Evolutionary conservation across 345 rosid species (phyloP), one percentile per base, ranked within the genome.

Genomic region (Populus simonii): DNA sequence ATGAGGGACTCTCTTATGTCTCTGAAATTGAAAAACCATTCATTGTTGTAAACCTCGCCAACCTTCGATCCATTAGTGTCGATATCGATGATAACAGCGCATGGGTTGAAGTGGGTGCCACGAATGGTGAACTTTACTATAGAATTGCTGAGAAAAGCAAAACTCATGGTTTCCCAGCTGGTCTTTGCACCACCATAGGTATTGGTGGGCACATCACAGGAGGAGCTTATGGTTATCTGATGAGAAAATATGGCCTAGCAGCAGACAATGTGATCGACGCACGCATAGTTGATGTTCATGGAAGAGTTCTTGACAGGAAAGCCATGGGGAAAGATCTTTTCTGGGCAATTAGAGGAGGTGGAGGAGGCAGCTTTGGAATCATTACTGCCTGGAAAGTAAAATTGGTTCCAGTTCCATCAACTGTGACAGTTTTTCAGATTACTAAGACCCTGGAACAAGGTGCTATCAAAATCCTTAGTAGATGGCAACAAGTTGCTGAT

Each of bases 241-340:
- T 79, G 68, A 68, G 81, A n/a, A 79, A 87, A 70, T 89, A 83
- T 62, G 97, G 97, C 38, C 94, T 90, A 0, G 97, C 90, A 20
- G 97, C 84, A 36, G 96, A 92, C 51, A 90, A 92, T 67, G 96
- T 89, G 29, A 53, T 90, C 0, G 96, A 92, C 51, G 96, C 92
- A 35, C 80, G 83, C 72, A 90, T 92, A 0, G 83, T 92, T 1
- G 91, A 88, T 67, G 89, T 77, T 0, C 77, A 80, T 22, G 94
- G 96, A 27, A 82, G 71, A 17, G 39, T 90, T 31, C 90, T 92
- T 0, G 91, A 92, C 74, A 63, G 97, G 66, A 72, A 76, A 1
- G 61, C 89, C 2, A 51, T 51, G 57, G 20, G 57, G 22, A 0
- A 18, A 51, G 57, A 51, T 51, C 22, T 51, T 51, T 51, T 51